phyloP scores from a whole-genome alignment of 2,329 filamentous ascomycete species.

The Colletotrichum chlorophyti region DNA sequence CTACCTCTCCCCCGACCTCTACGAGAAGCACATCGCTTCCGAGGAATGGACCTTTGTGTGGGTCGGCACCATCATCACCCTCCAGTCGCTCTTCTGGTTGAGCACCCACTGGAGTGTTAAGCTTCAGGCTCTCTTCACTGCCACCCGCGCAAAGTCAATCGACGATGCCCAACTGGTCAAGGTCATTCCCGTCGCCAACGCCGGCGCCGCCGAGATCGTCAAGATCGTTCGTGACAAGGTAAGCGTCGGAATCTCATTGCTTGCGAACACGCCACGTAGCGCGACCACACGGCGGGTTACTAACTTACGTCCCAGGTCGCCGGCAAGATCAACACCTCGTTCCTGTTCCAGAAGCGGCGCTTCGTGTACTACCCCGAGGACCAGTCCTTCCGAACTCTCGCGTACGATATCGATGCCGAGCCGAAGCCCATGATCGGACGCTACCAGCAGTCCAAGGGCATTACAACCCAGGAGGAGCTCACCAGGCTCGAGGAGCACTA shows the following conservation, averaged over 20 bases:
- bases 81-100: slow-evolving; percentile 90
- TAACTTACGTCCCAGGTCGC: slow-evolving; percentile 58
- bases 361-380: slow-evolving; percentile 82
- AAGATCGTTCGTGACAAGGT: slow-evolving; percentile 74
- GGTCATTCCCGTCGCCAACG: slow-evolving; percentile 88
- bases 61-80: slow-evolving; percentile 84
- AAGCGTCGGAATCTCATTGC: too few species aligned
- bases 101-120: slow-evolving; percentile 98
- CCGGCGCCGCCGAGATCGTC: slow-evolving; percentile 89
- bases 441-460: slow-evolving; percentile 83
- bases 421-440: slow-evolving; percentile 79
- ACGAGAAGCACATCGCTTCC: slow-evolving; percentile 90
- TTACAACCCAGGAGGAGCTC: slow-evolving; percentile 77
- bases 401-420: slow-evolving; percentile 83
- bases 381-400: slow-evolving; percentile 80
- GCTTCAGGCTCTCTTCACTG: slow-evolving; percentile 81
- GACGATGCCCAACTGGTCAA: slow-evolving; percentile 87
- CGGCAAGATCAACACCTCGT: slow-evolving; percentile 80
- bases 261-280: too few species aligned
- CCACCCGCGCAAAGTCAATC: slow-evolving; percentile 72
- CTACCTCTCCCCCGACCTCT: slow-evolving; percentile 83
- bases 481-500: slow-evolving; percentile 88
- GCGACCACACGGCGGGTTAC: too few species aligned
- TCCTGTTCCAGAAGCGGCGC: slow-evolving; percentile 96
- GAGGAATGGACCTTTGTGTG: slow-evolving; percentile 98